A percentile compares a stretch with the other conserved stretches of the same genome.
These are phyloP conservation scores for Cystoderma amianthinum DNA, from an alignment of 768 basidiomycete genomes.

Conservation along the genomic window DNA sequence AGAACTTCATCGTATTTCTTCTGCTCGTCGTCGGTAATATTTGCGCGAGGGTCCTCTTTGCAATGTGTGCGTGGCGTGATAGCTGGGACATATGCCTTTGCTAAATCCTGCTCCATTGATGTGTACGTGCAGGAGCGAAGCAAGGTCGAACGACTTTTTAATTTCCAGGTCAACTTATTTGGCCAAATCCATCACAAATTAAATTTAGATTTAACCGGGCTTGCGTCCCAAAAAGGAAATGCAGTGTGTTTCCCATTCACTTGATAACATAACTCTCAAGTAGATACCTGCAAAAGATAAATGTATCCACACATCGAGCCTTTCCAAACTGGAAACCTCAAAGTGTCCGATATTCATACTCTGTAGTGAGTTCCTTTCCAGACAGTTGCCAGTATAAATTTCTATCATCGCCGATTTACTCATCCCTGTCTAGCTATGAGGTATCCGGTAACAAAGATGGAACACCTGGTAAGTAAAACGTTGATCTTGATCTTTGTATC, in stretches of 20 bases:
- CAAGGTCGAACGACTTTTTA: not conserved
- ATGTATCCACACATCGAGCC: conserved; percentile 72
- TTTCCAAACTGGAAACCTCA: conserved; percentile 55
- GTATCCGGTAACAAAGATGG: conserved; percentile 74
- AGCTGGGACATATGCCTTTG: conserved; percentile 26
- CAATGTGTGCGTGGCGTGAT: conserved; percentile 20
- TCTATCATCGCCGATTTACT: not conserved
- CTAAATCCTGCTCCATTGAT: conserved; percentile 13
- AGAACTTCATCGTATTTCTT: conserved; percentile 48
- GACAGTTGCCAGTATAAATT: not conserved
- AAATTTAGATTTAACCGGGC: too few relatives aligned
- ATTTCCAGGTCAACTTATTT: not conserved
- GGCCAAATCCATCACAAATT: not conserved
- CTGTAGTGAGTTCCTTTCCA: conserved; percentile 45
- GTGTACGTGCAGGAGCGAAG: not conserved
- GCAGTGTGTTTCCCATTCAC: too few relatives aligned
- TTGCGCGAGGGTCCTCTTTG: conserved; percentile 22
- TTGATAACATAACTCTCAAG: too few relatives aligned
- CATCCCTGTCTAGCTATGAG: conserved; percentile 81
- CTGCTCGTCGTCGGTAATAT: conserved; percentile 36
- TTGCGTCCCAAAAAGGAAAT: too few relatives aligned
- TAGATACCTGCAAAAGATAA: not conserved
- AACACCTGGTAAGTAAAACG: conserved; percentile 47
- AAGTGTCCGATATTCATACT: conserved; percentile 69
- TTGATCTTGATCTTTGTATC: not conserved